Base-by-base conservation (phyloP, 352 stramenopile genomes). In the Globisporangium irregulare region DNA sequence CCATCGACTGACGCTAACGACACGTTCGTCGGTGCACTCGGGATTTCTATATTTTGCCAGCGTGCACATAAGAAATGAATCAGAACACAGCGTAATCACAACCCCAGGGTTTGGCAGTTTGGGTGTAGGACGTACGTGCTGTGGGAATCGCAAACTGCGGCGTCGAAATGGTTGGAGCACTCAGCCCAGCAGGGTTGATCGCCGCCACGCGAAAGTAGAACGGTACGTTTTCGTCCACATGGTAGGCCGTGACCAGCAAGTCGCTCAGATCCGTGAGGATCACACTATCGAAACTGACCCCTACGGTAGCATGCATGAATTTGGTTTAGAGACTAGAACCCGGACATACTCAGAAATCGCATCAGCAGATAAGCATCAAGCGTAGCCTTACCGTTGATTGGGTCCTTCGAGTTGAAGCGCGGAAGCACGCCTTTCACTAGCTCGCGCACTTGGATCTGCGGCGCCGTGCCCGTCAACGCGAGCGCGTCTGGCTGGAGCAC, bases 201-300 rank as follows among this genome's bases (percentile, higher is more conserved):
- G 96, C 96, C 6, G 86, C 92, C 22, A 99, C 95, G 18, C 93
- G 85, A 62, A 99, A 93, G 73, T 97, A 99, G 68, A 98, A 99
- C 10, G 92, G 82, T 6, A 99, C 91, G 34, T 97, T 97, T 60
- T 98, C 88, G 48, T 98, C 91, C 2, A 99, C 79, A 12, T 91
- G 79, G 32, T 82, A 77, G 5, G 97, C 89, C 1, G 80, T 89
- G 56, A 95, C 73, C 1, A 80, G 77, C n/a, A 98, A 73, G 56
- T 94, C 78, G 51, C 84, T 92, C 25, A 98, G 66, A 66, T 98
- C 92, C 0, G 91, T 97, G 18, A 98, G 59, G 4, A 97, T 73
- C 6, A 82, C 74, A 18, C 89, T 96, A 41, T 94, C 94, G 61
- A 97, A 91, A 25, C 90, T 93, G 10, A 97, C 59, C 20, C 81